A percentile compares a stretch with the other conserved stretches of the same genome.
phyloP scores from a whole-genome alignment of 306 rosid genomes.

The Corylus heterophylla region DNA sequence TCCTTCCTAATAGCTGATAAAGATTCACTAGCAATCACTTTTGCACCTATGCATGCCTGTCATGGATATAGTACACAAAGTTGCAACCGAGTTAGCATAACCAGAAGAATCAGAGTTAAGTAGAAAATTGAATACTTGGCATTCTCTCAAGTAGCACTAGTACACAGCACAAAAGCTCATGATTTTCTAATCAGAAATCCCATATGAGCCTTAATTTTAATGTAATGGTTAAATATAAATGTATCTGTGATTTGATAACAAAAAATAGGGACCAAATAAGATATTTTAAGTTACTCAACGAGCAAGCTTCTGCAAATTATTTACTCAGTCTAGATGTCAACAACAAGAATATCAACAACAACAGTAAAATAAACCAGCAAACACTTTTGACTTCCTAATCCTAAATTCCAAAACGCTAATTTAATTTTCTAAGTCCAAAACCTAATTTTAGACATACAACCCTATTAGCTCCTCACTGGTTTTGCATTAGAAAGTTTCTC shows the following conservation, averaged over 20 bases:
- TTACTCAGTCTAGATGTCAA: too few relatives aligned
- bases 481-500: too few relatives aligned
- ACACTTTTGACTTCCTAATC: too few relatives aligned
- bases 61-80: conserved; percentile 20
- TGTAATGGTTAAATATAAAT: background rate
- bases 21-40: conserved; percentile 90
- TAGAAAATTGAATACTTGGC: background rate
- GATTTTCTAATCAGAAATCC: background rate
- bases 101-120: background rate
- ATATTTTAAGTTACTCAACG: background rate
- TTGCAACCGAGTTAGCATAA: conserved; percentile 28
- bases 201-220: background rate
- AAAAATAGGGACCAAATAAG: background rate
- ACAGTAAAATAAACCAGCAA: too few relatives aligned
- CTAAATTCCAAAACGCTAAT: too few relatives aligned
- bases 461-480: too few relatives aligned
- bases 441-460: too few relatives aligned
- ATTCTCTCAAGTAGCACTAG: background rate
- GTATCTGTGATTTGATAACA: background rate
- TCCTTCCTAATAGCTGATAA: conserved; percentile 91
- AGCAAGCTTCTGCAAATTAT: background rate
- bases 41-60: conserved; percentile 87
- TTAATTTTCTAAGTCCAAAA: too few relatives aligned
- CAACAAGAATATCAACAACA: too few relatives aligned
- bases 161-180: background rate